Evolutionary conservation across 805 yeast genomes (phyloP), one percentile per base, ranked within the genome.

Genomic region (Yamadazyma olivae): DNA sequence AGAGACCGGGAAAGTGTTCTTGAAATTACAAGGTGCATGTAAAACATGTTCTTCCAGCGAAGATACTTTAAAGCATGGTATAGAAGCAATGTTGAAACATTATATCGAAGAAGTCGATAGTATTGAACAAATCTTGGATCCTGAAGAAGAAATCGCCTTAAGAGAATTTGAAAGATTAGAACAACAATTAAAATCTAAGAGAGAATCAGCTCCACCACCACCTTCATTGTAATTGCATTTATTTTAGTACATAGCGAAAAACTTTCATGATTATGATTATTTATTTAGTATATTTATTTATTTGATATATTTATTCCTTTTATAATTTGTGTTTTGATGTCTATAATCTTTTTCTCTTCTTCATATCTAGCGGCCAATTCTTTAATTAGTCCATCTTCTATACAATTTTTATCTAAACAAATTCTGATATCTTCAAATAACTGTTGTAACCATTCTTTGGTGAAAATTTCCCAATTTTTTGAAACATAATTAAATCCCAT

Each of bases 31-130:
- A 50, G 99, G 99, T 32, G 98, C 99, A 6, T 93, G 99, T 64
- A 82, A 95, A 36, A 77, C 95, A 2, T 93, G 99, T 51, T 88
- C 95, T 3, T 73, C 89, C 6, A 83, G 95, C 53, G 87, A 87
- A 44, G 93, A 89, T 45, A 93, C 99, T 1, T 70, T 93, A 54
- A 91, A 90, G 62, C 79, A 89, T 51, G 99, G 99, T 21, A 93
- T 93, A 41, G 97, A 93, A 60, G 78, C 90, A n/a, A 93, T 93
- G 99, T 71, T 93, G 55, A 88, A 79, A 68, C 96, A 91, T 62
- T 93, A 93, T 57, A 91, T 95, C 25, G 99, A 95, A 54, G 99
- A 93, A 55, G 97, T 93, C 21, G 75, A 77, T 37, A 84, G 83
- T 29, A 97, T 93, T 15, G 80, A 82, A 52, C 96, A 89, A 59